These are phyloP conservation scores for Vitis amurensis DNA, from an alignment of 164 flowering plant genomes.

Conservation along the genomic window DNA sequence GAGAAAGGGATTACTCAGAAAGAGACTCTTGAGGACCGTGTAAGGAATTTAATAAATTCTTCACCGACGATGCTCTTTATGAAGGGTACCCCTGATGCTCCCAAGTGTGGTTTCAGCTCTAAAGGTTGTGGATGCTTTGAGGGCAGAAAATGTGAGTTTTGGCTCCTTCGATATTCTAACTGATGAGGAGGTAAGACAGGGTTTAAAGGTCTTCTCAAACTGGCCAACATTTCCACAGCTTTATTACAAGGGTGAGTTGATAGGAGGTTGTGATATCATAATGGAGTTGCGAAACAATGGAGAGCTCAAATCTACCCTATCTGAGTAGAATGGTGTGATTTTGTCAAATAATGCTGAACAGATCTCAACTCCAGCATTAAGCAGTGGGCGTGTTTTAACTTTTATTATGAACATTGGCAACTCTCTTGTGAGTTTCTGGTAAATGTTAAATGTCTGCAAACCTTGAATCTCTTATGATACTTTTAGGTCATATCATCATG, in stretches of 20 bases:
- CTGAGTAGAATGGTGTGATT: conserved; percentile 39
- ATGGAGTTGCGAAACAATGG: conserved; percentile 68
- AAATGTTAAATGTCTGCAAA: neutral
- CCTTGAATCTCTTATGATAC: neutral
- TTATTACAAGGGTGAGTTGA: conserved; percentile 85
- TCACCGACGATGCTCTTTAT: conserved; percentile 85
- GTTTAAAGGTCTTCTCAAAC: conserved; percentile 77
- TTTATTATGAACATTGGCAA: neutral
- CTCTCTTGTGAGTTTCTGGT: neutral
- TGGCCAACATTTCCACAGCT: conserved; percentile 96
- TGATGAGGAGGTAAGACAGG: conserved; percentile 88
- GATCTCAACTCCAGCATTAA: neutral
- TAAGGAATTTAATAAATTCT: conserved; percentile 55
- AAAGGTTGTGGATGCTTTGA: conserved; percentile 81
- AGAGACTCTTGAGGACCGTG: conserved; percentile 63
- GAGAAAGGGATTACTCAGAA: conserved; percentile 57
- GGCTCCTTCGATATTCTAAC: conserved; percentile 78
- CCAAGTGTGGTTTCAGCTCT: conserved; percentile 91
- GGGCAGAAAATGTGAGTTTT: conserved; percentile 66
- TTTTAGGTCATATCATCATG: neutral
- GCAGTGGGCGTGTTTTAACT: neutral
- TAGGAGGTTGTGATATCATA: conserved; percentile 93
- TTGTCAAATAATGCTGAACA: neutral
- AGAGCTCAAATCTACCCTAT: conserved; percentile 75
- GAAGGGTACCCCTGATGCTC: conserved; percentile 93